Percentiles rank a stretch among this genome's conserved stretches.
Evolutionary conservation across 345 rosid species (phyloP).

Genomic region (Pistacia atlantica): DNA sequence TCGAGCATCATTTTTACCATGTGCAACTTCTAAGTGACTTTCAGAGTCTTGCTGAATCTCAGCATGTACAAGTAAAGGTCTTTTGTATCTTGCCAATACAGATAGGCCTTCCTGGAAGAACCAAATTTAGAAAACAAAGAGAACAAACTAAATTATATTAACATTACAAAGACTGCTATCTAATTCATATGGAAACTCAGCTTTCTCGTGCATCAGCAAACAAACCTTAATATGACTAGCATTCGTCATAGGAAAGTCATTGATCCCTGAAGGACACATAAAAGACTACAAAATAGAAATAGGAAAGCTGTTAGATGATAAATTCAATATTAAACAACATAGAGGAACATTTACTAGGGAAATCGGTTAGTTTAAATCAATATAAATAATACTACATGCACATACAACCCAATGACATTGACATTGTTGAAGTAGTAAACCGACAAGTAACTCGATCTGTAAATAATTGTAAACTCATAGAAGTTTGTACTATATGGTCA

Average conservation of each 20-base stretch:
- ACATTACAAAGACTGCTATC: neutral
- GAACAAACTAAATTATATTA: neutral
- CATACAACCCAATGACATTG: neutral
- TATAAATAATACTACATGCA: neutral
- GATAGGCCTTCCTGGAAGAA: constrained; percentile 73
- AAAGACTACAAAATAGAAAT: constrained; percentile 64
- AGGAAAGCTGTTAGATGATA: constrained; percentile 19
- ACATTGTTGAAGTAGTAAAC: no score
- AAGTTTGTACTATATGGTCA: no score
- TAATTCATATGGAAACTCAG: constrained; percentile 7
- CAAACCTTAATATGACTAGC: constrained; percentile 81
- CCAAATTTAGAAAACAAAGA: constrained; percentile 10
- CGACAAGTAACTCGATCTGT: no score
- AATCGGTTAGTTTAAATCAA: neutral
- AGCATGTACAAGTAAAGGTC: constrained; percentile 94
- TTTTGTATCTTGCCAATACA: constrained; percentile 75
- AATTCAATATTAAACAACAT: neutral
- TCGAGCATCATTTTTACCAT: constrained; percentile 49
- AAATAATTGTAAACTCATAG: no score
- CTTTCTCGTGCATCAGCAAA: neutral
- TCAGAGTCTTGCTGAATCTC: constrained; percentile 56
- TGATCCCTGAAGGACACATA: constrained; percentile 97
- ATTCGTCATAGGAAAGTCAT: constrained; percentile 96
- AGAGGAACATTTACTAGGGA: neutral
- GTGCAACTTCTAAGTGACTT: constrained; percentile 34